Percentiles rank a stretch among this genome's conserved stretches.
Evolutionary conservation across 1,139 yeast species (phyloP).

Genomic region (Blastobotrys malaysiensis): DNA sequence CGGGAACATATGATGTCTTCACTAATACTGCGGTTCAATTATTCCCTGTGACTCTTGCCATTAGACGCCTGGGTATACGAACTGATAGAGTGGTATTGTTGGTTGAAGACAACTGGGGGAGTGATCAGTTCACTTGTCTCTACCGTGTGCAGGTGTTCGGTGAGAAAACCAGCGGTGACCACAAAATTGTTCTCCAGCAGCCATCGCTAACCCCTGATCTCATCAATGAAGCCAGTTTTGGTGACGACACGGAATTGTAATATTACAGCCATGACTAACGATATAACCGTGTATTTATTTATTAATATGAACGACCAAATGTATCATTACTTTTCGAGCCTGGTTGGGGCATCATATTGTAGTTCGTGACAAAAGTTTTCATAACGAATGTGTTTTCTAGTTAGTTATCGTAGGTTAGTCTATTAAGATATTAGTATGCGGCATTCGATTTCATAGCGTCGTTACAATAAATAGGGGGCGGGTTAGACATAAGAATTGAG

Average conservation of each 20-base stretch:
- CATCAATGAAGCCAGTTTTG: conserved; percentile 4
- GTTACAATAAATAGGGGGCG: not conserved
- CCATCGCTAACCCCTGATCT: not conserved
- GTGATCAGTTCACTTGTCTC: conserved; percentile 30
- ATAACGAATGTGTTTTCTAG: too few species aligned
- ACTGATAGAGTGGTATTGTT: conserved; percentile 23
- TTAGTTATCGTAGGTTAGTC: not conserved
- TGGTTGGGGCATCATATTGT: too few species aligned
- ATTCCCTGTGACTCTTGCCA: conserved; percentile 26
- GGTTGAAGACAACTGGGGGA: conserved; percentile 34
- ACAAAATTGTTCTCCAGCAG: not conserved
- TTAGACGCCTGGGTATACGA: conserved; percentile 15
- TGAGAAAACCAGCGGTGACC: conserved; percentile 3
- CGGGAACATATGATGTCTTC: conserved; percentile 27
- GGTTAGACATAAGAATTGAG: conserved; percentile 10
- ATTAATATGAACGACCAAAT: not conserved
- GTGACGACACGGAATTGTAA: conserved; percentile 11
- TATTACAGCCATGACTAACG: not conserved
- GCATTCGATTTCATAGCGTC: conserved; percentile 2
- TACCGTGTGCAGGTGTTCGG: conserved; percentile 34
- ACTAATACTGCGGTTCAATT: conserved; percentile 27
- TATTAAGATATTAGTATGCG: not conserved
- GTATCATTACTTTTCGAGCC: not conserved
- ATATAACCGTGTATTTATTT: not conserved
- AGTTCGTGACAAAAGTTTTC: too few species aligned